A percentile compares a stretch with the other conserved stretches of the same genome.
Evolutionary conservation across 2,329 filamentous ascomycete species (phyloP).

Genomic region (Colletotrichum sp.): DNA sequence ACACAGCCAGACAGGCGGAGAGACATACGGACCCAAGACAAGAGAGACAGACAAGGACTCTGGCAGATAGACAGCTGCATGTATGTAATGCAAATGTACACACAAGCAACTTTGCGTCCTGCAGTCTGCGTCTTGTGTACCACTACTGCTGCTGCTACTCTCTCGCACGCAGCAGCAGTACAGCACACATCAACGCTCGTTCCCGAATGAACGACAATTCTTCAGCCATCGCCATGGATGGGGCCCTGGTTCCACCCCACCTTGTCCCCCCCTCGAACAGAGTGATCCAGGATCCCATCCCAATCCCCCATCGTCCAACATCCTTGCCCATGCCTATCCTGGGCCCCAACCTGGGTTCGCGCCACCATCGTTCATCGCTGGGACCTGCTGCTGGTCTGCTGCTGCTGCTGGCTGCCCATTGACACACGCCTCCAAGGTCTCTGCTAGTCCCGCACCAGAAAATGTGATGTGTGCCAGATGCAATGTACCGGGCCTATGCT

Average conservation of each 20-base stretch:
- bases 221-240: conserved; percentile 15
- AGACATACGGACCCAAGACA: background rate
- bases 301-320: background rate
- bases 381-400: background rate
- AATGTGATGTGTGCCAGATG: conserved; percentile 12
- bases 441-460: conserved; percentile 14
- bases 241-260: conserved; percentile 4
- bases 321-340: conserved; percentile 16
- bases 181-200: background rate
- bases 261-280: conserved; percentile 2
- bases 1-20: background rate
- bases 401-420: background rate
- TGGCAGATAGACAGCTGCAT: conserved; percentile 1
- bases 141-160: background rate
- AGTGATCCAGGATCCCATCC: conserved; percentile 6
- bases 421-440: conserved; percentile 8
- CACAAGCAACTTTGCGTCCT: background rate
- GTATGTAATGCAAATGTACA: background rate
- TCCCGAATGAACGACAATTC: conserved; percentile 19
- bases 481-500: conserved; percentile 14
- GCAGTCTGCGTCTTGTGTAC: background rate
- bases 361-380: conserved; percentile 14
- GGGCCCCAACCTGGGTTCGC: background rate
- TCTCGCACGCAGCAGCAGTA: background rate
- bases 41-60: background rate